Conservation (phyloP, 176 grass and related monocot species). For the Echinochloa phyllopogon region DNA sequence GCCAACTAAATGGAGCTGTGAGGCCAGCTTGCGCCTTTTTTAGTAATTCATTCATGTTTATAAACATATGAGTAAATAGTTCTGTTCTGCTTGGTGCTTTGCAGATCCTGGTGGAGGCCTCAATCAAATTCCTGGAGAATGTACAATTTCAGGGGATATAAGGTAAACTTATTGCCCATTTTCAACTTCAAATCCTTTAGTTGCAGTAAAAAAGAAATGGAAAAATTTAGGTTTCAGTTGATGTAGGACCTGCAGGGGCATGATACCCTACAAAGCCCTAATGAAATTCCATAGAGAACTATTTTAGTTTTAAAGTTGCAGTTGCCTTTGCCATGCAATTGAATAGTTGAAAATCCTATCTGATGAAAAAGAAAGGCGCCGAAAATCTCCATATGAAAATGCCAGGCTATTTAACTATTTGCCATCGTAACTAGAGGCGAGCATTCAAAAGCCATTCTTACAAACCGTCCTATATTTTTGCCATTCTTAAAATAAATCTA, state of each 20-base stretch:
- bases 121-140: slow-evolving; percentile 97
- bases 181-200: neutral
- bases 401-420: too few species aligned
- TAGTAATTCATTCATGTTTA: neutral
- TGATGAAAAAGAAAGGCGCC: neutral
- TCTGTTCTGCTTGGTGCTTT: slow-evolving; percentile 29
- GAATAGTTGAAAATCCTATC: neutral
- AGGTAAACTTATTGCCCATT: slow-evolving; percentile 46
- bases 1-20: slow-evolving; percentile 97
- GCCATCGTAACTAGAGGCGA: too few species aligned
- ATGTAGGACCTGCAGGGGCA: neutral
- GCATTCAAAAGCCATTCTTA: too few species aligned
- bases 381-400: neutral
- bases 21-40: slow-evolving; percentile 38
- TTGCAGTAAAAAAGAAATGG: slow-evolving; percentile 26
- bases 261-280: neutral
- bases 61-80: neutral
- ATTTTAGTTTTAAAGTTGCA: neutral
- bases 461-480: too few species aligned
- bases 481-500: too few species aligned
- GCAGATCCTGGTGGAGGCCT: slow-evolving; percentile 91
- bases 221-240: neutral
- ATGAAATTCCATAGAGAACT: neutral
- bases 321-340: neutral
- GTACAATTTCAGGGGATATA: slow-evolving; percentile 97